Evolutionary conservation across 129 eudicot genomes (phyloP).

Genomic region (Chrysanthemum lavandulifolium): DNA sequence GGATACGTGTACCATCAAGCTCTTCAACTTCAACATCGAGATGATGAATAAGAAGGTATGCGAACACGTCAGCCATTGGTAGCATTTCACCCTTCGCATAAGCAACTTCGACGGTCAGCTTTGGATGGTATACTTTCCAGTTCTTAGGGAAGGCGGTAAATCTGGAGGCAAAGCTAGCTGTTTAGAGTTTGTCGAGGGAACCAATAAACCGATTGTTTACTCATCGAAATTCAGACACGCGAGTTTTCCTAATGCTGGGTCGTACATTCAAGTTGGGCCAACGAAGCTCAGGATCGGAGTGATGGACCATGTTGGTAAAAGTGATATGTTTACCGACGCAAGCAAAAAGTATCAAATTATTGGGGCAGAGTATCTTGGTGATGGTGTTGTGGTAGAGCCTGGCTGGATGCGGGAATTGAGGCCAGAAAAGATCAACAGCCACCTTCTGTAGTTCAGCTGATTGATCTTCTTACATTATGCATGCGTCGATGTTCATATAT

Average conservation of each 20-base stretch:
- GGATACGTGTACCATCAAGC: conserved; percentile 56
- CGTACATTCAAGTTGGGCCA: conserved; percentile 61
- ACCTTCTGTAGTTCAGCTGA: conserved; percentile 37
- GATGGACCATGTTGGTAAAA: conserved; percentile 62
- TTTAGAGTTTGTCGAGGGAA: conserved; percentile 62
- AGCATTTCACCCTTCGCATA: conserved; percentile 81
- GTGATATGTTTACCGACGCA: conserved; percentile 63
- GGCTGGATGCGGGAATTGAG: conserved; percentile 85
- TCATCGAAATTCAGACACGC: conserved; percentile 79
- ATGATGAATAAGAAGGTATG: conserved; percentile 43
- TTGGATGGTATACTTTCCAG: conserved; percentile 60
- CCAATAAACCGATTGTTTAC: conserved; percentile 67
- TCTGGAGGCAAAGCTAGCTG: conserved; percentile 58
- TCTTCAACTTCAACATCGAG: conserved; percentile 38
- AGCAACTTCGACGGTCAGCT: conserved; percentile 87
- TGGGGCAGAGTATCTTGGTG: conserved; percentile 79
- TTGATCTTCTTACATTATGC: too few species aligned
- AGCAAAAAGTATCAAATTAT: conserved; percentile 55
- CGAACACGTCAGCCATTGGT: conserved; percentile 92
- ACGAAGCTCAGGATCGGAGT: conserved; percentile 65
- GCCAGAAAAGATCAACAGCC: conserved; percentile 65
- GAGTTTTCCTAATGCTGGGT: conserved; percentile 78
- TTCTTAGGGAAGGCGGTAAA: conserved; percentile 71
- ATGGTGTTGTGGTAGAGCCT: conserved; percentile 56
- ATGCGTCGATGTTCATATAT: too few species aligned